Conservation (phyloP, 1,284 basidiomycete species). For the Termitomyces sp. region DNA sequence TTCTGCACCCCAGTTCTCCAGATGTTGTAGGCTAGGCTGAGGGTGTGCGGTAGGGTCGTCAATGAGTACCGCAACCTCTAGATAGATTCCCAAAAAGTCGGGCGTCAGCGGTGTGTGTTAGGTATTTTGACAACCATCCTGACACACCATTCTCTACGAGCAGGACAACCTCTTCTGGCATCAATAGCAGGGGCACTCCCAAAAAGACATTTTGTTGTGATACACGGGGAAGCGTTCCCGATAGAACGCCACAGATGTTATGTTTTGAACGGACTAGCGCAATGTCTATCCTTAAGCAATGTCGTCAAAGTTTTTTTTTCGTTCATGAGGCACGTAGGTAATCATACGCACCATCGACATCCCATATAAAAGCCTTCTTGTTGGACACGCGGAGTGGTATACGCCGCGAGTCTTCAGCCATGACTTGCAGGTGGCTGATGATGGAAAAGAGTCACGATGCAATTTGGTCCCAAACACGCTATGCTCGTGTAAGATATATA, state of each 20-base stretch:
- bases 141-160: conserved; percentile 73
- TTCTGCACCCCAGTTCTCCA: conserved; percentile 53
- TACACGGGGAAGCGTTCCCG: conserved; percentile 90
- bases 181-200: conserved; percentile 82
- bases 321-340: neutral
- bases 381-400: conserved; percentile 60
- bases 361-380: conserved; percentile 72
- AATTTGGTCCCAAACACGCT: neutral
- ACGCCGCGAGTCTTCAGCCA: conserved; percentile 23
- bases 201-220: conserved; percentile 97
- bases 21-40: conserved; percentile 47
- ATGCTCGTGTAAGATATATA: no score
- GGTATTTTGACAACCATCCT: conserved; percentile 12
- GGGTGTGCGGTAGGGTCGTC: conserved; percentile 66
- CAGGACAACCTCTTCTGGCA: conserved; percentile 89
- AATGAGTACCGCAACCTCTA: conserved; percentile 75
- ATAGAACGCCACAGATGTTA: conserved; percentile 79
- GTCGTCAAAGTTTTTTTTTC: conserved; percentile 7
- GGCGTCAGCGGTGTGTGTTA: neutral
- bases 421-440: conserved; percentile 9
- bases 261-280: conserved; percentile 73
- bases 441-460: conserved; percentile 3
- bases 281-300: conserved; percentile 54
- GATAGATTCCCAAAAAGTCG: neutral
- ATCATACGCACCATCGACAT: conserved; percentile 59